Base-by-base conservation (phyloP, 495 filamentous ascomycete genomes). In the Halenospora varia region DNA sequence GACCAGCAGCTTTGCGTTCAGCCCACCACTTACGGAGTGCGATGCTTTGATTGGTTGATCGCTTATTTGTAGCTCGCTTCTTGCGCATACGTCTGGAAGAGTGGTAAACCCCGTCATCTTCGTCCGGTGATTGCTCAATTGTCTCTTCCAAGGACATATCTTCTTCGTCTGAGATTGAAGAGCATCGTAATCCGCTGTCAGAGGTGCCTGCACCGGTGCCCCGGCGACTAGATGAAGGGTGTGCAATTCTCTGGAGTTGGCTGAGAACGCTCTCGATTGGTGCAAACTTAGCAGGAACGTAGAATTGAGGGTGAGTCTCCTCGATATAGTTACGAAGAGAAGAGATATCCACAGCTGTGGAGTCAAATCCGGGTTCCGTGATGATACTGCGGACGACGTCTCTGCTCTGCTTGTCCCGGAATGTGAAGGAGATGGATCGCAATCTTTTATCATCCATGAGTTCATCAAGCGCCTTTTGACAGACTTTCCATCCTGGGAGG, bases 361-460 rank as follows among this genome's bases (percentile, higher is more conserved):
- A 18, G 24, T 64, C 53, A 10, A 53, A 41, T n/a, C 40, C 55
- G 3, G 44, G 39, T 10, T 25, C n/a, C 2, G 49, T 57, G 3
- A 59, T 44, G 24, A 53, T 48, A 6, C 26, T 42, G 10, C 51
- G 48, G 26, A 25, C 15, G 2, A 44, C 10, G 62, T 53, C 29
- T 68, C 57, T 48, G 6, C 48, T 56, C 6, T 53, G 49, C 25
- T 58, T 52, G 35, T 71, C 66, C 19, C 71, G 75, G 58, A 88
- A 87, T 42, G 75, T 77, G 63, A 95, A 92, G 0, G 75, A 78
- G 19, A 86, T 59, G 52, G 83, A 81, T 17, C 75, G 74, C 17
- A 91, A 69, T 53, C 77, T 82, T 15, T 82, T 80, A 10, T 73
- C 69, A 59, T 80, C 77, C 44, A 88, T 71, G 52, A 93, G 67